Conservation (phyloP, 139 green algal species). For the Parachlorella kessleri region DNA sequence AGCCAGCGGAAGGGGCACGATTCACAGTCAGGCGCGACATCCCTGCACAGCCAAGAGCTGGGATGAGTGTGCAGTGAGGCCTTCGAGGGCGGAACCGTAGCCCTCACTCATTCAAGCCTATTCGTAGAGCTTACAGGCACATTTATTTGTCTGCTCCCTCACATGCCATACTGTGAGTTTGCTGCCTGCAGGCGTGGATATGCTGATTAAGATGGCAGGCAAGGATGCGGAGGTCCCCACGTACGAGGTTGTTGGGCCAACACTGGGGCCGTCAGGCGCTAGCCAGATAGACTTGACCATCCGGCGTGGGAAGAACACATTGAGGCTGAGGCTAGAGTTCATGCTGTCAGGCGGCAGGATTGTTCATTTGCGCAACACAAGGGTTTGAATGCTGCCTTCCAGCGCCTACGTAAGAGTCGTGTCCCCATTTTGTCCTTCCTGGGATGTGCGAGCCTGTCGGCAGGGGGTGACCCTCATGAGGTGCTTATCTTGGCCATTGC, state of each 20-base stretch:
- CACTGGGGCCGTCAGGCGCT: not conserved
- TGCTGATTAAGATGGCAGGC: constrained; percentile 29
- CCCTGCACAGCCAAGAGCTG: too few species aligned
- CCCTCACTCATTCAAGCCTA: too few species aligned
- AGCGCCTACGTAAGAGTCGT: too few species aligned
- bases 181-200: constrained; percentile 33
- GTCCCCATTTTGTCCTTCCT: not conserved
- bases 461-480: too few species aligned
- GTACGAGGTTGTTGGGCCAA: constrained; percentile 16
- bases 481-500: not conserved
- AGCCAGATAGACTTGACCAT: constrained; percentile 11
- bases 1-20: too few species aligned
- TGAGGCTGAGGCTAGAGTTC: constrained; percentile 30
- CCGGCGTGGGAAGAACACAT: constrained; percentile 12
- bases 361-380: constrained; percentile 11
- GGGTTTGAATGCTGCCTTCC: not conserved
- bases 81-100: too few species aligned
- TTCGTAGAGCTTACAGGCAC: too few species aligned
- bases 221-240: constrained; percentile 22
- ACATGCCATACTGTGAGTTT: too few species aligned
- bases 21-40: too few species aligned
- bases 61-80: too few species aligned
- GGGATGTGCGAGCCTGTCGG: too few species aligned
- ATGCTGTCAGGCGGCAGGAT: constrained; percentile 26
- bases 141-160: too few species aligned